phyloP scores from a whole-genome alignment of 1,139 yeast species.

The Arxiozyma heterogenica region DNA sequence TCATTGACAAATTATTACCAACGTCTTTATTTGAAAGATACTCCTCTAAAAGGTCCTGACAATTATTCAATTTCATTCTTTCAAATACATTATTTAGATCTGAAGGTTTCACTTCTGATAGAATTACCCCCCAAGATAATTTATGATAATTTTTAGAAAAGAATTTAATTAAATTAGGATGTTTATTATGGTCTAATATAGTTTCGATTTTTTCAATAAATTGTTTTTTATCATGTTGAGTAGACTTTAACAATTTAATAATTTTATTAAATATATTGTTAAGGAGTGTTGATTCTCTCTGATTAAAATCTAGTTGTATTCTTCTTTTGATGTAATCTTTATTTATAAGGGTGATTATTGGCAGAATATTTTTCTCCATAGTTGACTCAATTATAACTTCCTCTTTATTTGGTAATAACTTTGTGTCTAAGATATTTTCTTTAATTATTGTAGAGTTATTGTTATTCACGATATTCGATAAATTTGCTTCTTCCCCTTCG shows the following conservation, averaged over 20 bases:
- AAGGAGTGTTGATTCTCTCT: slow-evolving; percentile 8
- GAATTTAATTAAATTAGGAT: slow-evolving; percentile 40
- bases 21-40: slow-evolving; percentile 16
- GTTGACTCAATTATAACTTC: slow-evolving; percentile 5
- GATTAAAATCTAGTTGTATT: slow-evolving; percentile 11
- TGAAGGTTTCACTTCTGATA: slow-evolving; percentile 34
- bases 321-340: slow-evolving; percentile 44
- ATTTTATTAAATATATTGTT: slow-evolving; percentile 14
- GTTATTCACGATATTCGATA: not conserved
- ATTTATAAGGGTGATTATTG: slow-evolving; percentile 36
- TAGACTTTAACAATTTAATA: slow-evolving; percentile 31
- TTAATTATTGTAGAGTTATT: not conserved
- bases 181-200: slow-evolving; percentile 40
- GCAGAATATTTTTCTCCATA: slow-evolving; percentile 2
- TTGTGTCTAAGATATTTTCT: not conserved
- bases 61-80: slow-evolving; percentile 31
- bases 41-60: slow-evolving; percentile 30
- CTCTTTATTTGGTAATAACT: slow-evolving; percentile 2
- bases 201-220: slow-evolving; percentile 47
- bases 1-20: slow-evolving; percentile 11
- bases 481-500: slow-evolving; percentile 10
- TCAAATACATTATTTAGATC: slow-evolving; percentile 30
- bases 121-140: slow-evolving; percentile 39
- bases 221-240: slow-evolving; percentile 34
- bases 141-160: slow-evolving; percentile 42